A percentile compares a stretch with the other conserved stretches of the same genome.
These are phyloP conservation scores for Lotus japonicus DNA, from an alignment of 306 rosid species.

Conservation along the genomic window DNA sequence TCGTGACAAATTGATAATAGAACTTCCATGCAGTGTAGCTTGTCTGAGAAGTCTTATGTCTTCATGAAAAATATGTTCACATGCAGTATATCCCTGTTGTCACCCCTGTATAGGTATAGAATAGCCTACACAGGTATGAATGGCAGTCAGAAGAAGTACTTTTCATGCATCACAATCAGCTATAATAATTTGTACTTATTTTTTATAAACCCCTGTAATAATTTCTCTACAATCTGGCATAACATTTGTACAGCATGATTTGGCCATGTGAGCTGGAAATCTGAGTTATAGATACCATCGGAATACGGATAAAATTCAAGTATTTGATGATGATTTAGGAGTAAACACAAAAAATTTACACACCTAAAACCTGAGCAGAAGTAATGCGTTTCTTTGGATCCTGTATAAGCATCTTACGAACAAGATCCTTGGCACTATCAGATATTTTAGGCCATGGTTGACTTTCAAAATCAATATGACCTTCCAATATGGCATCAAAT, in stretches of 20 bases:
- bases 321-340: neutral
- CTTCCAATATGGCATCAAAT: slow-evolving; percentile 77
- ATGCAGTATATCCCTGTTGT: neutral
- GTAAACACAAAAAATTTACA: neutral
- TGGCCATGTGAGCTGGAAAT: neutral
- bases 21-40: neutral
- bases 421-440: slow-evolving; percentile 75
- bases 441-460: slow-evolving; percentile 85
- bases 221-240: neutral
- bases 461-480: slow-evolving; percentile 76
- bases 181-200: neutral
- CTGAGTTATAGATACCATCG: neutral
- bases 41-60: neutral
- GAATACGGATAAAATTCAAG: neutral
- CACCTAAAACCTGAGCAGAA: slow-evolving; percentile 79
- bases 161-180: neutral
- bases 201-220: neutral
- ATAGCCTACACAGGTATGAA: too few relatives aligned
- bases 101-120: neutral
- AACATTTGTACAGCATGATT: neutral
- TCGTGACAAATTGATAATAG: neutral
- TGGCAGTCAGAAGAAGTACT: too few relatives aligned
- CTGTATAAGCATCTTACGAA: slow-evolving; percentile 73
- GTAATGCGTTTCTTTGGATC: slow-evolving; percentile 84
- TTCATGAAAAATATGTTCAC: neutral